Base-by-base conservation (phyloP, 148 eudicot species). In the Spergularia bocconei region DNA sequence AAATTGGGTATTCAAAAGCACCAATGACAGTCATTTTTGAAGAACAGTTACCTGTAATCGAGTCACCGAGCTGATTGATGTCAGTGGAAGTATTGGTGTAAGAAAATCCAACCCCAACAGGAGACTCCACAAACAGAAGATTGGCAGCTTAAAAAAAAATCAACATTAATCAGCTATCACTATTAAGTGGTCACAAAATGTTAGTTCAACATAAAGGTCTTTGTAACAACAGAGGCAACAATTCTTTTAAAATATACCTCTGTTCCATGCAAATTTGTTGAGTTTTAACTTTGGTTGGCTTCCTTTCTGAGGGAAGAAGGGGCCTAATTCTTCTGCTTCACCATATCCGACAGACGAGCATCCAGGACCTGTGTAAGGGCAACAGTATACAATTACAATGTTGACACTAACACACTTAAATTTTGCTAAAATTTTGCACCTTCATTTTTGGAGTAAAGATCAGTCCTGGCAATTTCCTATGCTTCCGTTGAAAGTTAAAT, bases 71-170 rank as follows among this genome's bases (percentile, higher is more conserved):
- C 59, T 85, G 33, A 11, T 75, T 23, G 21, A 91, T 72, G 71
- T 93, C 98, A n/a, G 23, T 77, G 39, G 78, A 84, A 9, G 92
- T 93, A 80, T 93, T 93, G 61, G 93, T 85, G 78, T 93, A 93
- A 16, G 98, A 93, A 78, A 88, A 93, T 50, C 98, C 98, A 61
- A 91, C 97, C 1, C 98, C 98, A 69, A 87, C 87, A 4, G 98
- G 98, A 17, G 98, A 84, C 81, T 93, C 98, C 75, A 93, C 19
- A 60, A 93, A 93, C 73, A 93, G 68, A 36, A 93, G 79, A 83
- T 91, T 93, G 47, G 98, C 94, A 55, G 88, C 98, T 93, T 67
- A 29, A 60, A 36, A 72, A 38, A 54, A 23, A n/a, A n/a, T n/a
- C 41, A 29, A 2, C 36, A 29, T 29, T 29, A 4, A 29, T 29